phyloP scores from a whole-genome alignment of 345 rosid genomes.

The Pelargonium nanum region DNA sequence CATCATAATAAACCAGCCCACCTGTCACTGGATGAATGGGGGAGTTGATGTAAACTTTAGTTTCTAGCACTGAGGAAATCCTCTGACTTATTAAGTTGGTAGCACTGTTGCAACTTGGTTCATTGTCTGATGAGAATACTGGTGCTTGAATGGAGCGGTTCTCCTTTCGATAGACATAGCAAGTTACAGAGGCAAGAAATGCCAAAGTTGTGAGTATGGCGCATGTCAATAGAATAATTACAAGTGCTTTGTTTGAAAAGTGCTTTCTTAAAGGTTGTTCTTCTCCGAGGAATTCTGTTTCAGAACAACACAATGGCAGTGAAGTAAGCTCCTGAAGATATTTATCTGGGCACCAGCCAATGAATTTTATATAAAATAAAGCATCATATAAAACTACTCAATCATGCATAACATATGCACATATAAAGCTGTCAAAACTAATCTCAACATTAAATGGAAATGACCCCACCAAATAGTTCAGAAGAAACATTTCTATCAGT shows the following conservation, averaged over 20 bases:
- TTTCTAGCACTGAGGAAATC: constrained; percentile 35
- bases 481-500: not conserved
- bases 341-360: not conserved
- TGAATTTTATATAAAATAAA: no score
- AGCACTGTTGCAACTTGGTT: constrained; percentile 66
- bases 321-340: constrained; percentile 11
- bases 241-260: constrained; percentile 40
- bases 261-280: constrained; percentile 33
- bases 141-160: constrained; percentile 33
- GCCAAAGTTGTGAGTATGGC: constrained; percentile 56
- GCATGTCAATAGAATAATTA: constrained; percentile 46
- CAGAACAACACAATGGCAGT: not conserved
- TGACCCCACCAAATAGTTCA: not conserved
- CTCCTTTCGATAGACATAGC: constrained; percentile 45
- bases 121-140: constrained; percentile 52
- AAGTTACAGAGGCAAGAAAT: constrained; percentile 49
- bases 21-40: constrained; percentile 32
- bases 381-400: not conserved
- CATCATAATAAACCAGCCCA: constrained; percentile 9
- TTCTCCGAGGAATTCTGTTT: constrained; percentile 35
- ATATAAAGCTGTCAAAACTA: not conserved
- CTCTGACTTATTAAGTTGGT: constrained; percentile 55
- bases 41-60: constrained; percentile 26
- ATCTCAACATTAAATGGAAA: not conserved
- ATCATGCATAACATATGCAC: not conserved